Evolutionary conservation across 148 eudicot genomes (phyloP).

Genomic region (Dianthus caryophyllus): DNA sequence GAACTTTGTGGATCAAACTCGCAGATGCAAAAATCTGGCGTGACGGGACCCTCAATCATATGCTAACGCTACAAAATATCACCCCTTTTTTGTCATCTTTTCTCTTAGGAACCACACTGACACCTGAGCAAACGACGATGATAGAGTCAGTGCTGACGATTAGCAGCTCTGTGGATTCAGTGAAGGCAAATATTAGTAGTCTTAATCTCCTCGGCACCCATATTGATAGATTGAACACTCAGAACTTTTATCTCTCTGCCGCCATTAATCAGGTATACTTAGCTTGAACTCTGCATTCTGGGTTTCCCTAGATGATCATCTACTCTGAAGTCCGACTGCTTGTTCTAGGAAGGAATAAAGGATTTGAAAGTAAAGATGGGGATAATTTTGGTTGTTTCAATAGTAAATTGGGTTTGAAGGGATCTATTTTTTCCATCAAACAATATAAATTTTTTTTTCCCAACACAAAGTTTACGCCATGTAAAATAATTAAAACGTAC

Average conservation of each 20-base stretch:
- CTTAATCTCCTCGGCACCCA: constrained; percentile 56
- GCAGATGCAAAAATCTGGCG: constrained; percentile 43
- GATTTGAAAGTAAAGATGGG: background rate
- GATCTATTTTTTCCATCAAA: no score
- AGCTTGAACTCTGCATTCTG: background rate
- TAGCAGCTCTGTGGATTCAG: constrained; percentile 46
- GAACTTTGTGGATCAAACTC: constrained; percentile 41
- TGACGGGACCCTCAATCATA: constrained; percentile 48
- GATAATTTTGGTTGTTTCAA: no score
- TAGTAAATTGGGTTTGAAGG: no score
- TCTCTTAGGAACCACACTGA: constrained; percentile 48
- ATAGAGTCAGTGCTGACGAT: constrained; percentile 48
- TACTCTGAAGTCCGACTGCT: background rate
- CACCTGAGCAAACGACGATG: constrained; percentile 58
- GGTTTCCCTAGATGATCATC: background rate
- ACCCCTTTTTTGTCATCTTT: constrained; percentile 46
- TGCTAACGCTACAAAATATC: constrained; percentile 55
- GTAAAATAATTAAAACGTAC: no score
- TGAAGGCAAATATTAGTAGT: constrained; percentile 45
- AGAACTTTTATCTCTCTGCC: constrained; percentile 44
- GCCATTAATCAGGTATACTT: constrained; percentile 54
- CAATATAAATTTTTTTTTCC: no score
- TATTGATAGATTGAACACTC: constrained; percentile 36
- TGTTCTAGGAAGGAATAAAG: background rate
- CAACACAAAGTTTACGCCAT: no score